Percentiles rank a stretch among this genome's conserved stretches.
Conservation (phyloP, 2,329 filamentous ascomycete genomes). For the Cladosporium sp. region DNA sequence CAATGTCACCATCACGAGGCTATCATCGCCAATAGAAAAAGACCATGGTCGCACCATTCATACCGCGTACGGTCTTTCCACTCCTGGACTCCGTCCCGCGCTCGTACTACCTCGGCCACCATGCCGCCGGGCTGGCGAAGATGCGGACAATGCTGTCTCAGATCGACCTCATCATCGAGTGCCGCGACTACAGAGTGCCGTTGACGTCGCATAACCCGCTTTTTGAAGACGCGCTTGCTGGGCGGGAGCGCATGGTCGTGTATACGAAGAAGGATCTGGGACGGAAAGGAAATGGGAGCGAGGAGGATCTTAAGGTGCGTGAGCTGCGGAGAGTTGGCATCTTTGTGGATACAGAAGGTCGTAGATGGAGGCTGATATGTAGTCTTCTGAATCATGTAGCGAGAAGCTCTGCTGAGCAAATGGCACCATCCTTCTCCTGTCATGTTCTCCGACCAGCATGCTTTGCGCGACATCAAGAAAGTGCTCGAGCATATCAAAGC, state of each 20-base stretch:
- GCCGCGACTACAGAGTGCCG: conserved; percentile 87
- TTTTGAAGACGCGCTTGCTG: conserved; percentile 73
- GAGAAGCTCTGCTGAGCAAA: conserved; percentile 48
- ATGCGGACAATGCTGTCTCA: conserved; percentile 78
- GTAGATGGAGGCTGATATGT: conserved; percentile 24
- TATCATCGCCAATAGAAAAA: neutral
- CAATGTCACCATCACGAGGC: conserved; percentile 9
- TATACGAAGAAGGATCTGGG: conserved; percentile 88
- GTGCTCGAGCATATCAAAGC: conserved; percentile 51
- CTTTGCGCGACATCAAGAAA: conserved; percentile 38
- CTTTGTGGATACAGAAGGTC: neutral
- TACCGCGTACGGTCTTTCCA: conserved; percentile 70
- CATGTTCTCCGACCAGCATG: conserved; percentile 51
- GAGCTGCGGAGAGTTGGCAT: conserved; percentile 11
- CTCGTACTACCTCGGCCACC: conserved; percentile 94
- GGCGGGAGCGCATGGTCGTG: conserved; percentile 71
- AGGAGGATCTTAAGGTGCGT: conserved; percentile 28
- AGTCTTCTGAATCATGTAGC: conserved; percentile 17
- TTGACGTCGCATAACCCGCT: conserved; percentile 85
- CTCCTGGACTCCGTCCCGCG: conserved; percentile 71
- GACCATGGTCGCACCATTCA: conserved; percentile 52
- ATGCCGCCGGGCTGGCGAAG: conserved; percentile 72
- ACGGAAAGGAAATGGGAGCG: conserved; percentile 35
- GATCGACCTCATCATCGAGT: conserved; percentile 88
- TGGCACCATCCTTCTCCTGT: conserved; percentile 52